Conservation (phyloP, 768 basidiomycete genomes). For the Boletus barrowsii region DNA sequence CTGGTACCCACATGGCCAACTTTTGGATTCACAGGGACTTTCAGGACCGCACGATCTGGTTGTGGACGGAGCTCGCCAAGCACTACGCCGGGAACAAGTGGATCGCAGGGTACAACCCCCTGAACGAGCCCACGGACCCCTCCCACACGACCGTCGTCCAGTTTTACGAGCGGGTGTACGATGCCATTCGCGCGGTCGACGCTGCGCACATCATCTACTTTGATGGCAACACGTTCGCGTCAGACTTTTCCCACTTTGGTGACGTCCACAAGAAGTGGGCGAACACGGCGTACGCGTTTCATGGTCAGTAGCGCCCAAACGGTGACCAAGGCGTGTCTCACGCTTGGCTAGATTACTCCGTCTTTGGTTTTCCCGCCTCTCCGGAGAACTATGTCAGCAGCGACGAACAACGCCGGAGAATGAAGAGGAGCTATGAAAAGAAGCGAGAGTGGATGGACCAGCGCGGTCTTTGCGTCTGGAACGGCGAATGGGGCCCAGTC, state of each 20-base stretch:
- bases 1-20: slow-evolving; percentile 64
- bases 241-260: slow-evolving; percentile 71
- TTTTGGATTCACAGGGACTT: slow-evolving; percentile 86
- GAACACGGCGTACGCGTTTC: slow-evolving; percentile 75
- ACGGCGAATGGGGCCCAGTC: slow-evolving; percentile 84
- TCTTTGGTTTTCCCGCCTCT: slow-evolving; percentile 68
- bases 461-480: slow-evolving; percentile 65
- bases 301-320: slow-evolving; percentile 40
- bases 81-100: slow-evolving; percentile 77
- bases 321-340: neutral
- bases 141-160: slow-evolving; percentile 58
- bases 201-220: slow-evolving; percentile 71
- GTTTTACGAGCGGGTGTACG: slow-evolving; percentile 69
- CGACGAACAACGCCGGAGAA: slow-evolving; percentile 48
- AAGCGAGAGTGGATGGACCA: slow-evolving; percentile 79
- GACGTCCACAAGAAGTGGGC: slow-evolving; percentile 59
- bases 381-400: slow-evolving; percentile 52
- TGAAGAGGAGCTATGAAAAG: slow-evolving; percentile 62
- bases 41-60: slow-evolving; percentile 73
- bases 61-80: slow-evolving; percentile 73
- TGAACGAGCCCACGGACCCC: slow-evolving; percentile 79
- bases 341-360: slow-evolving; percentile 21
- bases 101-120: slow-evolving; percentile 84
- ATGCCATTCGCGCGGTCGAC: slow-evolving; percentile 70
- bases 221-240: slow-evolving; percentile 83